A percentile compares a stretch with the other conserved stretches of the same genome.
These are phyloP conservation scores for Petrea volubilis DNA, from an alignment of 257 asterid species.

Conservation along the genomic window DNA sequence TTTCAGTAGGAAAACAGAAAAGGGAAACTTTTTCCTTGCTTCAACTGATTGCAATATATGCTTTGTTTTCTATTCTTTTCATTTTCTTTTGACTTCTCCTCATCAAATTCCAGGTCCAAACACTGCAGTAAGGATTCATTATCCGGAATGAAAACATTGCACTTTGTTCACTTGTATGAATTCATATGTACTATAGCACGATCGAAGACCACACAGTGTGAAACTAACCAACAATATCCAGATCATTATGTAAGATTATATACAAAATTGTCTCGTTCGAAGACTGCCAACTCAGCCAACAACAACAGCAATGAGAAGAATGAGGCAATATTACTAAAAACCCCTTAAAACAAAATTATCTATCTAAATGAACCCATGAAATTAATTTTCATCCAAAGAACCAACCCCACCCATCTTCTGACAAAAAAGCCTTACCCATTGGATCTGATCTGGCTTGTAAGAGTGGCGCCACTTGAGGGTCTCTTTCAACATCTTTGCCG, in stretches of 20 bases:
- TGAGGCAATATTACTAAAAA: background rate
- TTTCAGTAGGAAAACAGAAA: no score
- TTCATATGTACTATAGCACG: background rate
- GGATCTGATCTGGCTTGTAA: slow-evolving; percentile 57
- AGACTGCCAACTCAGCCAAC: background rate
- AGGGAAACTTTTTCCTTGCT: no score
- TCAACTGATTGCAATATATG: no score
- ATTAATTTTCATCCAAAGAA: background rate
- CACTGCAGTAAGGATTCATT: background rate
- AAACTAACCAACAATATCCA: background rate
- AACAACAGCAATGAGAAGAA: background rate
- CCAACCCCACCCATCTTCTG: background rate
- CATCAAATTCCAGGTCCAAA: no score
- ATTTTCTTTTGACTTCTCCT: no score
- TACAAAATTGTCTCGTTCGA: background rate
- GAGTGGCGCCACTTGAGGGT: slow-evolving; percentile 59
- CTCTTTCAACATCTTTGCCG: slow-evolving; percentile 63
- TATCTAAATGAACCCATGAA: no score
- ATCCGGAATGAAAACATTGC: background rate
- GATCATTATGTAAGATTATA: background rate
- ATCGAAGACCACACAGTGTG: background rate
- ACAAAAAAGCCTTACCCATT: slow-evolving; percentile 43
- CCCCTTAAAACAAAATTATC: background rate
- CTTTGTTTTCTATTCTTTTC: no score
- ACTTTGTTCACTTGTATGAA: background rate